These are phyloP conservation scores for Populus deltoides DNA, from an alignment of 345 rosid species.

Conservation along the genomic window DNA sequence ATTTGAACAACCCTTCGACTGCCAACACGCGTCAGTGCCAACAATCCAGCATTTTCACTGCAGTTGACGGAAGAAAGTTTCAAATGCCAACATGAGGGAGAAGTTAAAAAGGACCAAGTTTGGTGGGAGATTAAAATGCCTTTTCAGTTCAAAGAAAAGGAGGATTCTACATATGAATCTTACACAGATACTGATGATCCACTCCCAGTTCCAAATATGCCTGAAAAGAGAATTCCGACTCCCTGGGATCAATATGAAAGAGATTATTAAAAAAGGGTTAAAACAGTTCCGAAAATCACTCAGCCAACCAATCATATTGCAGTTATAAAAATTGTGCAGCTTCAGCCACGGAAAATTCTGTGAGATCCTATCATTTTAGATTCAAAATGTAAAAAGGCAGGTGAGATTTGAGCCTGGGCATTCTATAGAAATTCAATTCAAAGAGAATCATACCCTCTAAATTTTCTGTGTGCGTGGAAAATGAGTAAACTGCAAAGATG, in stretches of 20 bases:
- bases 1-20: conserved; percentile 94
- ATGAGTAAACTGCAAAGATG: neutral
- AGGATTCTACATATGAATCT: conserved; percentile 26
- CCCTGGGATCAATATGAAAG: conserved; percentile 49
- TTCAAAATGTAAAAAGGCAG: neutral
- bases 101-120: neutral
- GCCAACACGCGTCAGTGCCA: conserved; percentile 84
- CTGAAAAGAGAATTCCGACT: conserved; percentile 82
- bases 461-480: neutral
- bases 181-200: conserved; percentile 91
- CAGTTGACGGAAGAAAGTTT: conserved; percentile 16
- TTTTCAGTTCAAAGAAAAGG: conserved; percentile 1
- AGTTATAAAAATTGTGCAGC: neutral
- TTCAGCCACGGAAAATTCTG: neutral
- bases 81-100: neutral
- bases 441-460: neutral
- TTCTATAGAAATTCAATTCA: neutral
- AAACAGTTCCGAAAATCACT: neutral
- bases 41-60: conserved; percentile 88
- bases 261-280: neutral
- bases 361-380: neutral
- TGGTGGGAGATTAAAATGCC: neutral
- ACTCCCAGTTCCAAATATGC: conserved; percentile 91
- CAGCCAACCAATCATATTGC: neutral
- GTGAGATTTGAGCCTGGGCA: neutral